Conservation (phyloP, 2,329 filamentous ascomycete genomes). For the Fusarium drepaniforme region DNA sequence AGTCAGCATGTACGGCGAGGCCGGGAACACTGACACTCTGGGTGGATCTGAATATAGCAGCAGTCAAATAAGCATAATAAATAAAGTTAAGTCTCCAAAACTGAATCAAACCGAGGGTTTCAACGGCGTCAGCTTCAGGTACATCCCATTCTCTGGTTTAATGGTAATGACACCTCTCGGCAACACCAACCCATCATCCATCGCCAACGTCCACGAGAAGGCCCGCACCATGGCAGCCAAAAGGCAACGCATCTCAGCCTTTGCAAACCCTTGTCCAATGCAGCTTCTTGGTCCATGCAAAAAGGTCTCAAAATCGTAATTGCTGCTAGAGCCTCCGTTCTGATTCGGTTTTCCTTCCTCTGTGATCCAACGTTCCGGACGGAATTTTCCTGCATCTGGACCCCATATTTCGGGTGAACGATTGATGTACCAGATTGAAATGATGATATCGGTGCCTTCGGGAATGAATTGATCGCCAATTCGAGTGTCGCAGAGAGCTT, state of each 20-base stretch:
- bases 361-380: slow-evolving; percentile 75
- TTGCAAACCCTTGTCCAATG: slow-evolving; percentile 81
- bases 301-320: slow-evolving; percentile 82
- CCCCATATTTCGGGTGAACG: slow-evolving; percentile 75
- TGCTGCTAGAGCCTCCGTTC: slow-evolving; percentile 75
- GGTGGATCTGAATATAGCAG: neutral
- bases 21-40: neutral
- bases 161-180: slow-evolving; percentile 75
- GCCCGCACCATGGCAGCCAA: slow-evolving; percentile 74
- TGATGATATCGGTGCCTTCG: slow-evolving; percentile 71
- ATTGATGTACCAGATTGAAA: slow-evolving; percentile 73
- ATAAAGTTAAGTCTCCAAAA: neutral
- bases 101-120: neutral
- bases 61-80: neutral
- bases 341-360: slow-evolving; percentile 66
- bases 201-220: slow-evolving; percentile 68
- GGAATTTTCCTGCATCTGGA: slow-evolving; percentile 72
- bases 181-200: slow-evolving; percentile 70
- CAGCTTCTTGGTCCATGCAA: slow-evolving; percentile 86
- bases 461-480: slow-evolving; percentile 72
- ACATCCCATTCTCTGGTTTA: slow-evolving; percentile 74
- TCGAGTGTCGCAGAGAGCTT: slow-evolving; percentile 66
- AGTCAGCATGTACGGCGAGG: neutral
- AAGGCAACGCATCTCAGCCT: slow-evolving; percentile 79
- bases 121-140: slow-evolving; percentile 59